Base-by-base conservation (phyloP, 2,329 filamentous ascomycete species). In the Aspergillus novofumigatus region DNA sequence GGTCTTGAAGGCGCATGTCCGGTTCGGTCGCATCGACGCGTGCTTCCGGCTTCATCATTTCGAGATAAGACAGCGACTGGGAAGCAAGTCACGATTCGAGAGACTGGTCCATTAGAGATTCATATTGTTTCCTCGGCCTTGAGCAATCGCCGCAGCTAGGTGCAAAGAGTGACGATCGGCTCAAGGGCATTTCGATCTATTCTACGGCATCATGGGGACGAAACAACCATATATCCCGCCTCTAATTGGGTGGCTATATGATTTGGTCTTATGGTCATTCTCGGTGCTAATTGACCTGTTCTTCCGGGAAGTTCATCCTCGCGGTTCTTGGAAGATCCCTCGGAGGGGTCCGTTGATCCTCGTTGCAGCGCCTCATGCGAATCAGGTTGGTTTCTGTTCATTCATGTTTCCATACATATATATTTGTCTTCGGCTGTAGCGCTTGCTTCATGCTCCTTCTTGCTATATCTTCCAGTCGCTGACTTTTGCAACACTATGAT, bases 251-350 rank as follows among this genome's bases (percentile, higher is more conserved):
- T 81, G 79, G 79, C 60, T 80, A 51, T 81, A 81, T 63, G 78
- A 81, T 66, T 61, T 80, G 26, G 71, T 79, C 49, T 67, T 81
- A 41, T 82, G 80, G 80, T 69, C 72, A 9, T 77, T 81, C 61
- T 81, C 80, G 2, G 72, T 97, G 62, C 81, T 97, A 53, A 87
- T 95, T 63, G 94, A 99, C 75, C 86, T 97, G 65, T 99, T 99
- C 84, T 99, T 99, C 80, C 88, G 94, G 65, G 94, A 99, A 77
- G 91, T 99, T 17, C 92, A 97, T 72, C 94, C 94, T 11, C 85
- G 94, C 63, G 92, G 92, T 65, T 91, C 92, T 61, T 99, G 94
- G 92, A 93, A 92, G 75, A 90, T 99, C 48, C 94, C 94, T 48
- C 86, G 89, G 68, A 84, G 86, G 61, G 94, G 92, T 0, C 92